These are phyloP conservation scores for Triangularia verruculosa DNA, from an alignment of 2,329 filamentous ascomycete species.

Conservation along the genomic window DNA sequence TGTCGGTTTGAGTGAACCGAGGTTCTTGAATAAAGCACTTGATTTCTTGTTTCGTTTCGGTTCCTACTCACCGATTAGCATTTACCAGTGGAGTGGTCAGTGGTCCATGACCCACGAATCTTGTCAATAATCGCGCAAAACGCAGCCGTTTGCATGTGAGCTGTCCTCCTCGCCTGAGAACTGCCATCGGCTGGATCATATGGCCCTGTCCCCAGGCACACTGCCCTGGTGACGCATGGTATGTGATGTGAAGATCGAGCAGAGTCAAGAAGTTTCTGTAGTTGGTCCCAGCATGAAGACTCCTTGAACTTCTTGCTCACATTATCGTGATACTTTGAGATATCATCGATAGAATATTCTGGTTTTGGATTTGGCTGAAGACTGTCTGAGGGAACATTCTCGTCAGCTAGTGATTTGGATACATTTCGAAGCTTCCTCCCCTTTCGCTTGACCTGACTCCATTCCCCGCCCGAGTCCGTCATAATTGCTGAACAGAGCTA, in stretches of 20 bases:
- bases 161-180: conserved; percentile 44
- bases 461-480: conserved; percentile 17
- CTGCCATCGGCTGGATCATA: conserved; percentile 50
- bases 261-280: conserved; percentile 36
- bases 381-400: conserved; percentile 2
- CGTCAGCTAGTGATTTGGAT: not conserved
- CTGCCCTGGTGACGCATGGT: conserved; percentile 38
- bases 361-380: conserved; percentile 26
- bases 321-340: conserved; percentile 28
- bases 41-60: conserved; percentile 33
- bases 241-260: conserved; percentile 21
- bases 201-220: conserved; percentile 55
- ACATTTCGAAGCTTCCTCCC: conserved; percentile 23
- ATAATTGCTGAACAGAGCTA: too few species aligned
- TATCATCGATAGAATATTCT: conserved; percentile 23
- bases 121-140: conserved; percentile 48
- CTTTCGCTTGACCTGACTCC: conserved; percentile 27
- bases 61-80: conserved; percentile 22
- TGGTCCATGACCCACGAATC: conserved; percentile 36
- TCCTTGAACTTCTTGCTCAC: conserved; percentile 25
- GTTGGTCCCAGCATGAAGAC: conserved; percentile 30
- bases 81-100: not conserved
- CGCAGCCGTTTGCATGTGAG: conserved; percentile 52
- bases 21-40: conserved; percentile 54
- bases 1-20: conserved; percentile 47